Conservation (phyloP, 768 basidiomycete species). For the Termitomyces eurrhizus region DNA sequence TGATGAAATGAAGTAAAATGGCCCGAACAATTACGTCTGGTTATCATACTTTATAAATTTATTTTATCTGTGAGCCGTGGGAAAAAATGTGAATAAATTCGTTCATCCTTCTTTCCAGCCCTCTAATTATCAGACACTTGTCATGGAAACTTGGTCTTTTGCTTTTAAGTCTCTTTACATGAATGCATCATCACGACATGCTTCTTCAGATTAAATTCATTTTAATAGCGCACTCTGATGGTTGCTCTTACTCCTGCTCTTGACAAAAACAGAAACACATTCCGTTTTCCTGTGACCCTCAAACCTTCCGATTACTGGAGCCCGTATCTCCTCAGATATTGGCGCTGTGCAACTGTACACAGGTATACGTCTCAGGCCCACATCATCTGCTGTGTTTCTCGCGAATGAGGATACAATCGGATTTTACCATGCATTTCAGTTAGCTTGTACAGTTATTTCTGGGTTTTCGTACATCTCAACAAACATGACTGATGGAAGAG, state of each 20-base stretch:
- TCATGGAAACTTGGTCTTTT: conserved; percentile 8
- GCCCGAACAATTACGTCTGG: conserved; percentile 5
- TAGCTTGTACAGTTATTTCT: not conserved
- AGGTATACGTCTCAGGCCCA: not conserved
- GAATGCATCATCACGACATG: not conserved
- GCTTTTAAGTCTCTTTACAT: not conserved
- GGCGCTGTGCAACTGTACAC: not conserved
- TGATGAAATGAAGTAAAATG: conserved; percentile 7
- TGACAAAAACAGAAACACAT: not conserved
- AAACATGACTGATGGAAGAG: not conserved
- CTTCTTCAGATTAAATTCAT: not conserved
- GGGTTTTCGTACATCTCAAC: no score
- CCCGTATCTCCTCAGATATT: not conserved
- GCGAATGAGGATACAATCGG: no score
- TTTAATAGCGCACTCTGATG: not conserved
- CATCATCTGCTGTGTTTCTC: not conserved
- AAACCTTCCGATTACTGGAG: not conserved
- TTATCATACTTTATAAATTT: conserved; percentile 6
- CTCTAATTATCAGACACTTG: not conserved
- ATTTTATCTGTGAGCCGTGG: conserved; percentile 17
- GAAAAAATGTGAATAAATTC: conserved; percentile 3
- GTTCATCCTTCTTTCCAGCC: not conserved
- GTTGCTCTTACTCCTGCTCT: not conserved
- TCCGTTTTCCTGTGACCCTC: not conserved
- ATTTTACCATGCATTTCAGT: no score